phyloP scores from a whole-genome alignment of 768 basidiomycete species.

The Boletus rufocinnamomeus region DNA sequence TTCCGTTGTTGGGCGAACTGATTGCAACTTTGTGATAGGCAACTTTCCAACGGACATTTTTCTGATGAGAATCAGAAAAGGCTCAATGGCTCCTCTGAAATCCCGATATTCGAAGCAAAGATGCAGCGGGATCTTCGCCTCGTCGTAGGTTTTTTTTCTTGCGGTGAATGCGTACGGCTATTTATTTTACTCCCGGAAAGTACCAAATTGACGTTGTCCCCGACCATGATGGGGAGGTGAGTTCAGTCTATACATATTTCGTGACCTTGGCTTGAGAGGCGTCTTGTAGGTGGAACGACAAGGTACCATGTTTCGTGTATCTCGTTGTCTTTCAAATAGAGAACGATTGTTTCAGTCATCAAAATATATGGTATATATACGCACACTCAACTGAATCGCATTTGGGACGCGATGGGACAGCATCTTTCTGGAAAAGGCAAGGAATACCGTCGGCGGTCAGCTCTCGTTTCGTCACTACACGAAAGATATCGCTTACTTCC shows the following conservation, averaged over 20 bases:
- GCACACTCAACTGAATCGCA: conserved; percentile 46
- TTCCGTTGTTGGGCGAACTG: not conserved
- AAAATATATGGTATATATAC: conserved; percentile 54
- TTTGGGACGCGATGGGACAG: conserved; percentile 50
- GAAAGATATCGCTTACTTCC: not conserved
- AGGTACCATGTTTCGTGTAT: conserved; percentile 28
- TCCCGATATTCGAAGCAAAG: conserved; percentile 72
- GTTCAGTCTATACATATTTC: not conserved
- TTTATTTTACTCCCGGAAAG: conserved; percentile 30
- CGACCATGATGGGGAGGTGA: conserved; percentile 35
- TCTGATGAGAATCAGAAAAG: conserved; percentile 69
- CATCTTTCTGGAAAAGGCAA: conserved; percentile 47
- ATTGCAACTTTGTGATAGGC: conserved; percentile 38
- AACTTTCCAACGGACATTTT: conserved; percentile 69
- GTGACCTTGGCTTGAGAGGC: not conserved
- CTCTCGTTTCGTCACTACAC: not conserved
- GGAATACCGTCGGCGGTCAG: conserved; percentile 55
- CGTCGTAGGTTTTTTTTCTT: conserved; percentile 41
- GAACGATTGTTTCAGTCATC: conserved; percentile 36
- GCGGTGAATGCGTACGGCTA: not conserved
- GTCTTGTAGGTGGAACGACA: conserved; percentile 40
- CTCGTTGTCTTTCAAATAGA: not conserved
- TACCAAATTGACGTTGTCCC: conserved; percentile 52
- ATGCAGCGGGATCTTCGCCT: conserved; percentile 55
- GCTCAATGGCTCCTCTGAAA: conserved; percentile 45